Percentiles rank a stretch among this genome's conserved stretches.
These are phyloP conservation scores for Malus hybrid DNA, from an alignment of 331 rosid species.

Conservation along the genomic window DNA sequence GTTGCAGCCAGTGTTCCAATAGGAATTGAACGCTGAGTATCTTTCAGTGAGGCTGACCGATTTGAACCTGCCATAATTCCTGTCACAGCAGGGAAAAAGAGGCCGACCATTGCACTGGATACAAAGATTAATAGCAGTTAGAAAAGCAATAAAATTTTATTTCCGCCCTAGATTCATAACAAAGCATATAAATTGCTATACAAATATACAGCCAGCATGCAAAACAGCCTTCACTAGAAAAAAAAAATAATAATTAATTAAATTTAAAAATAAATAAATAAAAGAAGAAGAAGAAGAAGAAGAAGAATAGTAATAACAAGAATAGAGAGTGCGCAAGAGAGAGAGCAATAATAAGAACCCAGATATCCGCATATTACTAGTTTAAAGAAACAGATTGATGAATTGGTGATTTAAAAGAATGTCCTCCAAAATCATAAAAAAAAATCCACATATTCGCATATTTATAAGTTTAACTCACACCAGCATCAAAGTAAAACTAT, in stretches of 20 bases:
- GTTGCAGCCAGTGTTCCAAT: conserved; percentile 92
- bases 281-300: not conserved
- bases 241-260: no score
- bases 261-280: no score
- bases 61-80: conserved; percentile 99
- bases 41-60: conserved; percentile 89
- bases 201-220: not conserved
- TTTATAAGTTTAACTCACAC: not conserved
- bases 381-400: not conserved
- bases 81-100: conserved; percentile 97
- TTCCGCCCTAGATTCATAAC: not conserved
- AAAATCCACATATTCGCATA: not conserved
- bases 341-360: no score
- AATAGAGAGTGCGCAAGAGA: no score
- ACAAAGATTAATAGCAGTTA: conserved; percentile 15
- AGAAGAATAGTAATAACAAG: not conserved
- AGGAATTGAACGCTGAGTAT: conserved; percentile 98
- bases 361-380: not conserved
- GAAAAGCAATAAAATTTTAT: conserved; percentile 2
- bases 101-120: conserved; percentile 95
- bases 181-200: not conserved
- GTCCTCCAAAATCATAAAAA: not conserved
- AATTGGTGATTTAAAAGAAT: not conserved
- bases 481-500: not conserved
- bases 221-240: not conserved